A percentile compares a stretch with the other conserved stretches of the same genome.
Conservation (phyloP, 2,329 filamentous ascomycete species). For the Monosporascus sp. region DNA sequence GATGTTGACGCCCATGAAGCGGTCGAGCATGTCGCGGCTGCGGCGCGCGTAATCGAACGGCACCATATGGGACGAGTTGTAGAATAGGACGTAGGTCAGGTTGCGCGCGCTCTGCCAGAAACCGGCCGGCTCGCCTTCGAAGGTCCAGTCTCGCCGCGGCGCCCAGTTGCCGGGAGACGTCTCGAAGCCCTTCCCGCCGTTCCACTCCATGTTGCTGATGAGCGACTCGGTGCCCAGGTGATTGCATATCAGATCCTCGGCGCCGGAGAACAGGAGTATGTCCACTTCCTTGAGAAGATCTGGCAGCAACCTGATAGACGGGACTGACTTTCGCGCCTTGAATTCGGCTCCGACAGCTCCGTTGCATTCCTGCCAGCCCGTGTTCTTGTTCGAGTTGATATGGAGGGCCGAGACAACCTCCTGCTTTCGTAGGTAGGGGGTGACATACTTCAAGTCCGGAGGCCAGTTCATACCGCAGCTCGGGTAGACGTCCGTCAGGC, state of each 20-base stretch:
- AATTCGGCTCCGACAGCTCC: constrained; percentile 73
- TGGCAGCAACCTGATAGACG: constrained; percentile 70
- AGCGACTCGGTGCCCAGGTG: constrained; percentile 89
- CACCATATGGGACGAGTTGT: constrained; percentile 97
- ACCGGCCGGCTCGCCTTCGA: constrained; percentile 81
- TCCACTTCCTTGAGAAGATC: constrained; percentile 71
- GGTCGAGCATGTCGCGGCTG: constrained; percentile 91
- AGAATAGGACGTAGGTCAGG: constrained; percentile 90
- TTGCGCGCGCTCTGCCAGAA: constrained; percentile 95
- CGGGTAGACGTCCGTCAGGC: constrained; percentile 71
- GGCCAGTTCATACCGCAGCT: constrained; percentile 98
- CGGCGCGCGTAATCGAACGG: constrained; percentile 87
- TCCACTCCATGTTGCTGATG: constrained; percentile 88
- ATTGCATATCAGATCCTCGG: constrained; percentile 95
- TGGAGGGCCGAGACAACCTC: constrained; percentile 79
- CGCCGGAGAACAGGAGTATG: constrained; percentile 84
- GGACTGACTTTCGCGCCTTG: constrained; percentile 62
- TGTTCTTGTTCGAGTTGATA: constrained; percentile 72
- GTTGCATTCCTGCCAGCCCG: constrained; percentile 89
- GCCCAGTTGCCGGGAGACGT: constrained; percentile 81
- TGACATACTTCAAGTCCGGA: constrained; percentile 71
- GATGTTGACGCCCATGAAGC: constrained; percentile 92
- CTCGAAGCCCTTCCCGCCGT: constrained; percentile 87
- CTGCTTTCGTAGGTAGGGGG: constrained; percentile 75
- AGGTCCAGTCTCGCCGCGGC: constrained; percentile 88